These are phyloP conservation scores for Sphaerulina musiva DNA, from an alignment of 2,329 filamentous ascomycete genomes.

Conservation along the genomic window DNA sequence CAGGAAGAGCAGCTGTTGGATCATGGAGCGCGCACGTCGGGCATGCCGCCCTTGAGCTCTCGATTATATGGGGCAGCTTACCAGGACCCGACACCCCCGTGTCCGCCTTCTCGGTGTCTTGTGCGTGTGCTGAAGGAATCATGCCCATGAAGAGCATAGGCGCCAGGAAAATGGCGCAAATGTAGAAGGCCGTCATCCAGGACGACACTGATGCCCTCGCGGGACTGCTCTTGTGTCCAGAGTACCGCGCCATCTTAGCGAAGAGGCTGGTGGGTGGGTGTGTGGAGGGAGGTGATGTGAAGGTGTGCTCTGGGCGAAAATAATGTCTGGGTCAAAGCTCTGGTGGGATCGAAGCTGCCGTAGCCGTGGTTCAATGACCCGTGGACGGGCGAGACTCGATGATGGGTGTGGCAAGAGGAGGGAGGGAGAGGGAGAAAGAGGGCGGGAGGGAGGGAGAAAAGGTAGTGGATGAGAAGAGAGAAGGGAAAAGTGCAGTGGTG, in stretches of 20 bases:
- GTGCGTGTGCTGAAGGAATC: slow-evolving; percentile 52
- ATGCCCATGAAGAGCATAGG: slow-evolving; percentile 77
- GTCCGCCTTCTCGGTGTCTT: slow-evolving; percentile 66
- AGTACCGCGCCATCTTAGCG: slow-evolving; percentile 32
- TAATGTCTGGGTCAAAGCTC: background rate
- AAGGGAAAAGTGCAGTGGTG: no score
- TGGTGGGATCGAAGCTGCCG: background rate
- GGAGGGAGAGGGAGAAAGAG: background rate
- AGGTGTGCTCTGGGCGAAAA: slow-evolving; percentile 1
- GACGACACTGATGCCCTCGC: slow-evolving; percentile 26
- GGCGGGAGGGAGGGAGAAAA: background rate
- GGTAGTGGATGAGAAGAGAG: no score
- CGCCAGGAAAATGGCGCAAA: slow-evolving; percentile 77
- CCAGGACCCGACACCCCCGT: slow-evolving; percentile 64
- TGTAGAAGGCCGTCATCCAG: slow-evolving; percentile 85
- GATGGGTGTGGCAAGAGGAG: background rate
- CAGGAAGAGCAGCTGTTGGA: background rate
- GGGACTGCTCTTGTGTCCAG: slow-evolving; percentile 28
- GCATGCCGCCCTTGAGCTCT: background rate
- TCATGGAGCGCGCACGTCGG: background rate
- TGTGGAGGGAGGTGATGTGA: slow-evolving; percentile 5
- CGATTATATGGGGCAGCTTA: slow-evolving; percentile 30
- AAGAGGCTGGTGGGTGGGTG: slow-evolving; percentile 24
- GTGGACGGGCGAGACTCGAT: background rate
- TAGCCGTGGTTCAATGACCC: background rate